These are phyloP conservation scores for Curvularia spicifera DNA, from an alignment of 2,329 filamentous ascomycete species.

Conservation along the genomic window DNA sequence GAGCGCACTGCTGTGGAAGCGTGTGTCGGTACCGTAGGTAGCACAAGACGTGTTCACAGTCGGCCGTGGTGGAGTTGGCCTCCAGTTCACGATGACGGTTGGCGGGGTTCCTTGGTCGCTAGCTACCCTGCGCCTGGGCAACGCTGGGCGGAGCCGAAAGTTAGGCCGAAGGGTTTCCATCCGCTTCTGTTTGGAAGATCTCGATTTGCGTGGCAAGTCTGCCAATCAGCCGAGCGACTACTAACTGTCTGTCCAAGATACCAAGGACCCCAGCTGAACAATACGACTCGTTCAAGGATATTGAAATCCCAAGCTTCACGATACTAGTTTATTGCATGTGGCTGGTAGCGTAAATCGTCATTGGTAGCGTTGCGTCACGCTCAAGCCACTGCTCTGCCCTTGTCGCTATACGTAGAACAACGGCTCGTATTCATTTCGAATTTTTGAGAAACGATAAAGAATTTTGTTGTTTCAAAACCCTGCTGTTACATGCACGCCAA, in stretches of 20 bases:
- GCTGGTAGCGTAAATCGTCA: not conserved
- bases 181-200: conserved; percentile 9
- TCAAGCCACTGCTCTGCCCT: not conserved
- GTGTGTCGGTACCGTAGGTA: not conserved
- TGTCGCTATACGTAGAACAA: too few relatives aligned
- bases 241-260: not conserved
- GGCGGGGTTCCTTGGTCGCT: conserved; percentile 16
- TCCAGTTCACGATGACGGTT: conserved; percentile 29
- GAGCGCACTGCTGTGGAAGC: not conserved
- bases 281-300: not conserved
- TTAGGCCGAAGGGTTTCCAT: conserved; percentile 23
- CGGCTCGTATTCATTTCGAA: not conserved
- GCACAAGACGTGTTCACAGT: not conserved
- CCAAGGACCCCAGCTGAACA: not conserved
- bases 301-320: not conserved
- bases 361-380: not conserved
- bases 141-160: conserved; percentile 27
- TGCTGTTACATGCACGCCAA: not conserved
- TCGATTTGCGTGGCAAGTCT: conserved; percentile 12
- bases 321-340: not conserved
- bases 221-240: not conserved
- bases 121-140: conserved; percentile 26
- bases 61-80: not conserved
- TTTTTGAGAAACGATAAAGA: not conserved
- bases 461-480: not conserved